Percentiles rank a stretch among this genome's conserved stretches.
Conservation (phyloP, 139 green algal species). For the Gonium pectorale region DNA sequence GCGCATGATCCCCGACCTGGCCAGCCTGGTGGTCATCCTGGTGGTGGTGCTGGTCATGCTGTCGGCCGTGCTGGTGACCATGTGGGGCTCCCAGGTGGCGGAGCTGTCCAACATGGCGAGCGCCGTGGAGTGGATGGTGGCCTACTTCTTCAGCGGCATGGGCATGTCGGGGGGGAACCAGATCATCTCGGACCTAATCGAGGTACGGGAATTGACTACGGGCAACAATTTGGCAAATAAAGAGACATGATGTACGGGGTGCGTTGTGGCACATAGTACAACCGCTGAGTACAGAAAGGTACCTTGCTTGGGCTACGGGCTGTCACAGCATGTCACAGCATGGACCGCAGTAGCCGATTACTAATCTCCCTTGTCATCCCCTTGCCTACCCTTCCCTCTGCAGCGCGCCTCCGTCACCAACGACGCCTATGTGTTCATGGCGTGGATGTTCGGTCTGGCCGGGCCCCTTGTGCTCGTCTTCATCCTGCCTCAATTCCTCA, state of each 20-base stretch:
- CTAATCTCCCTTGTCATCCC: neutral
- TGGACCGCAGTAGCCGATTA: neutral
- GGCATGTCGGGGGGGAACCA: neutral
- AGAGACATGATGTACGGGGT: too few species aligned
- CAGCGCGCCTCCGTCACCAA: neutral
- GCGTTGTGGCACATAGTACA: neutral
- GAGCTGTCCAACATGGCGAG: neutral
- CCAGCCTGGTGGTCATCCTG: constrained; percentile 5
- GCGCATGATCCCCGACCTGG: constrained; percentile 35
- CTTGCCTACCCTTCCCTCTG: neutral
- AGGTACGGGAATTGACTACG: too few species aligned
- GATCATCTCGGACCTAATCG: neutral
- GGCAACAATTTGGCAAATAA: neutral
- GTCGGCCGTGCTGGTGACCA: neutral
- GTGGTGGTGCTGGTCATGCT: constrained; percentile 11
- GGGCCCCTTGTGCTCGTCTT: neutral
- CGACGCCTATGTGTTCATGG: neutral
- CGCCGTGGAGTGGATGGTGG: neutral
- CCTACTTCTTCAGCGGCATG: constrained; percentile 20
- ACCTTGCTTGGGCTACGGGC: too few species aligned
- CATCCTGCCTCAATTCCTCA: constrained; percentile 11
- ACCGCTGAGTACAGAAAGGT: neutral
- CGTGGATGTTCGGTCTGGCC: neutral
- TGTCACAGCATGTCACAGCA: neutral
- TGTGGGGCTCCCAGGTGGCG: constrained; percentile 32